Base-by-base conservation (phyloP, 176 grass and related monocot genomes). In the Bothriochloa decipiens region DNA sequence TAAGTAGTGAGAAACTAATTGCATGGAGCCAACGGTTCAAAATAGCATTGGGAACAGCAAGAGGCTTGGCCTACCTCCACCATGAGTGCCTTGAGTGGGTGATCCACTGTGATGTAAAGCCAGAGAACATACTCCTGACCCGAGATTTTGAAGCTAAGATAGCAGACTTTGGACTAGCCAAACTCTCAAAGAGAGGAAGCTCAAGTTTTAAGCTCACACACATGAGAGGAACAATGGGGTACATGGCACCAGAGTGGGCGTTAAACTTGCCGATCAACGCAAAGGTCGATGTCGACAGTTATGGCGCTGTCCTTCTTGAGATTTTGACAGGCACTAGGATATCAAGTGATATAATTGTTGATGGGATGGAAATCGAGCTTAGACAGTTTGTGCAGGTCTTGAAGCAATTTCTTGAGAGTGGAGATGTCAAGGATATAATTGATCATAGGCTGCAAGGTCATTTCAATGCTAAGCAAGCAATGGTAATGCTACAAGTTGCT, bases 61-160 rank as follows among this genome's bases (percentile, higher is more conserved):
- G 79, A 76, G 94, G 89, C 2, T 74, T 96, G 25, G 81, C 91
- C 11, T 96, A 96, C 81, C 89, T 96, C 52, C 94, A 96, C 73
- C 94, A 96, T 64, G 94, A 93, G 69, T 96, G 91, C 64, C 82
- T 96, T 55, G 94, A 96, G 52, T 93, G 94, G 91, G 73, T 96
- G 11, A 83, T 96, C 78, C 94, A 93, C 65, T 96, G 94, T 77
- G 91, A 96, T 49, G 39, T 96, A 55, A 96, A 96, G 46, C 91
- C 94, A 11, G 94, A 96, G 74, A 96, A 96, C 65, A 96, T 96
- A 77, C 89, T 93, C 3, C 75, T 96, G 47, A 80, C 73, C 49
- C 75, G 82, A 62, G 89, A 96, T 65, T 96, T 96, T 72, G 91
- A 93, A 74, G 86, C 84, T 8, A 96, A 91, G 57, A 93, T 96